Conservation (phyloP, 345 rosid species). For the Gossypium arboreum region DNA sequence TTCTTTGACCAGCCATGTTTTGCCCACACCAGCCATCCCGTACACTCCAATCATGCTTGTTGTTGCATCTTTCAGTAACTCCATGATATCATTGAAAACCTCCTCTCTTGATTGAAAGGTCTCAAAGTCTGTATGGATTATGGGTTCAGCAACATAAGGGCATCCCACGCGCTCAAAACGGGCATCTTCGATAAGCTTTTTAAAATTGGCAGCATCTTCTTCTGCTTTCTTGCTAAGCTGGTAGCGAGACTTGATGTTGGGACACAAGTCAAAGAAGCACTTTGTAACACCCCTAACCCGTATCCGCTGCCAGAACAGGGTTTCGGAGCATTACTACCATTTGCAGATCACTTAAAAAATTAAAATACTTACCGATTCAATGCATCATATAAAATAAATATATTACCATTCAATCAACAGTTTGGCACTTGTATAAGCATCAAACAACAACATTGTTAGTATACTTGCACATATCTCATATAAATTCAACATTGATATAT, state of each 20-base stretch:
- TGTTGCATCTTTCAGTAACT: neutral
- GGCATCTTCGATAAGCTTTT: neutral
- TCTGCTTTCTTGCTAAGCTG: neutral
- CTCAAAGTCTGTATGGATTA: neutral
- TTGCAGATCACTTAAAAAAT: no score
- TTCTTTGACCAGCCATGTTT: conserved; percentile 15
- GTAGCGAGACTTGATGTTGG: neutral
- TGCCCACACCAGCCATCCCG: conserved; percentile 26
- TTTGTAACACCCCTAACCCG: no score
- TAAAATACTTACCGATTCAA: no score
- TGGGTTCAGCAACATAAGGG: neutral
- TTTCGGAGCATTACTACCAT: no score
- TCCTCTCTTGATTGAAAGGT: neutral
- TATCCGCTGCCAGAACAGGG: no score
- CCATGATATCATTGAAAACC: neutral
- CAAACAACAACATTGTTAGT: no score
- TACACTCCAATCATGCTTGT: conserved; percentile 18
- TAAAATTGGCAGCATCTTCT: neutral
- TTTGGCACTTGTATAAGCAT: no score
- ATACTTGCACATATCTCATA: no score
- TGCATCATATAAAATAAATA: no score
- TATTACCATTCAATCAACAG: no score
- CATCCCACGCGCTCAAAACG: neutral
- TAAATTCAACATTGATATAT: no score
- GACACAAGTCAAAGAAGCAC: neutral